A percentile compares a stretch with the other conserved stretches of the same genome.
Conservation (phyloP, 257 asterid species). For the Solanum chaucha region DNA sequence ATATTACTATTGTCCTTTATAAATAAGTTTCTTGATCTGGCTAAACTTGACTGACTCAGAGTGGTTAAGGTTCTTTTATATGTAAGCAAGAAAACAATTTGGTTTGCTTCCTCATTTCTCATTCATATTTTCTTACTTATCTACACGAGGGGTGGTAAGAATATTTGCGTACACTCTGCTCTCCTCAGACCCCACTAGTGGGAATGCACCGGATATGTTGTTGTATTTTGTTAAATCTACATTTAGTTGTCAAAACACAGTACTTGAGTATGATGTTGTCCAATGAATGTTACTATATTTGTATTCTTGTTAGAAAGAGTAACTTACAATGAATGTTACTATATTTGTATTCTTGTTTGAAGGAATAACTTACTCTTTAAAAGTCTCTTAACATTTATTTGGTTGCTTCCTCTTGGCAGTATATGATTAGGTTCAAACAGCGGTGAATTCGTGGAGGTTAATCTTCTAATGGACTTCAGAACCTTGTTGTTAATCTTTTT, state of each 20-base stretch:
- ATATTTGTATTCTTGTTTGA: background rate
- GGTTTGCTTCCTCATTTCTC: background rate
- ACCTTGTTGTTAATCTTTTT: too few species aligned
- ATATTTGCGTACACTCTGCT: background rate
- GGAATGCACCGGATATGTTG: background rate
- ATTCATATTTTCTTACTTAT: background rate
- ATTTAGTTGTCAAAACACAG: background rate
- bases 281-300: background rate
- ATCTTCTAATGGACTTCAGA: too few species aligned
- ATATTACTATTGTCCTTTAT: background rate
- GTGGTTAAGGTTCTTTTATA: background rate
- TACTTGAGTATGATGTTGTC: background rate
- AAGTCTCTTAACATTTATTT: too few species aligned
- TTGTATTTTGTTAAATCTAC: background rate
- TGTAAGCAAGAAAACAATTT: background rate
- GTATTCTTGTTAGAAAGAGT: background rate
- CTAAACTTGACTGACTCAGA: background rate
- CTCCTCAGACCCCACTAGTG: background rate
- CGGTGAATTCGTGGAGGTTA: too few species aligned
- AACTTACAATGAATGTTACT: background rate
- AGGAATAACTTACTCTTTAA: too few species aligned
- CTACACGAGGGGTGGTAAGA: background rate
- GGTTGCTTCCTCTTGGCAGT: too few species aligned
- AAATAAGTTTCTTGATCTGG: background rate
- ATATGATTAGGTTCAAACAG: too few species aligned